Evolutionary conservation across 345 rosid genomes (phyloP), one percentile per base, ranked within the genome.

Genomic region (Kernera saxatilis): DNA sequence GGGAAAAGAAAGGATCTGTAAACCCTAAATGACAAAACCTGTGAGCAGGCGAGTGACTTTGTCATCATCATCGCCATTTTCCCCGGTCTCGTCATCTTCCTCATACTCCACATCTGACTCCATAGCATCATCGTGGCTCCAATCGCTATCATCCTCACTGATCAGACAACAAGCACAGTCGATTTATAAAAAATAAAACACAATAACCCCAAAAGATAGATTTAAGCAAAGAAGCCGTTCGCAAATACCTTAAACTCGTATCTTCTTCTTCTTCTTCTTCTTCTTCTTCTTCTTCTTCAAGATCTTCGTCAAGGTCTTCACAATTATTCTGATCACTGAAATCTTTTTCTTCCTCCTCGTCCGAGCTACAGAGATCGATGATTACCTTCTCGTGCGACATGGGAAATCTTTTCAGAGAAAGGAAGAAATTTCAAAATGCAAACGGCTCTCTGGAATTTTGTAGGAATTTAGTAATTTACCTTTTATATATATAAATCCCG

Each of bases 31-130:
- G 36, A 18, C 0, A 13, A 66, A 68, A 85, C 88, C 88, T 77
- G 70, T 26, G 65, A 87, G 84, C 56, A 82, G 63, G 51, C 64
- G 33, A 44, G 73, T 60, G 64, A 83, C 84, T 74, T 64, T 72
- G 5, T 10, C 49, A 9, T 43, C 61, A 18, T 52, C 54, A 35
- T 33, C 53, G 27, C 22, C 40, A 18, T 46, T 18, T 4, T 22
- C 29, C 7, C 27, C 11, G 18, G 27, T 37, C 2, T 60, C 74
- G 25, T 75, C 79, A 13, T 52, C 51, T 12, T 64, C 64, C n/a
- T 45, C 66, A 12, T 5, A 9, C 4, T 57, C 71, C 22, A 33
- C 9, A 12, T 76, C 79, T 8, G 75, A 56, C 3, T 50, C 72
- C 9, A 21, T 46, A 11, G 25, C 67, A 17, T 52, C 76, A 37